Percentiles rank a stretch among this genome's conserved stretches.
phyloP scores from a whole-genome alignment of 1,284 basidiomycete genomes.

The Marasmius fiardii region DNA sequence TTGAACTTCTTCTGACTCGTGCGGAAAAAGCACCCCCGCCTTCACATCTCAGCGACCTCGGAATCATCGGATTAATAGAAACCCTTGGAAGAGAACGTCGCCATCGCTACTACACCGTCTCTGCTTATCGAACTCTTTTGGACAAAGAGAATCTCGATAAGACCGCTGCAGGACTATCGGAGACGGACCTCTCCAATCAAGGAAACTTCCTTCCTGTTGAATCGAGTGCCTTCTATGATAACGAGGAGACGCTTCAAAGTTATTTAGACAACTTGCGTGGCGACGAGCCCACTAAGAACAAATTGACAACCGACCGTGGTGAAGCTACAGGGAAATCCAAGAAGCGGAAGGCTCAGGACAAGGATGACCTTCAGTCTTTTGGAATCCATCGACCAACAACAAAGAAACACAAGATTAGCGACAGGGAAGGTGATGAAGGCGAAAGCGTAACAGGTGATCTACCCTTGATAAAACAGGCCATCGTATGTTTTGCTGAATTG shows the following conservation, averaged over 20 bases:
- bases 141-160: conserved; percentile 57
- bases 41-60: conserved; percentile 65
- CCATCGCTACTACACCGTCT: conserved; percentile 72
- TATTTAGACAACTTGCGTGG: conserved; percentile 50
- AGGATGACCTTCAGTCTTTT: conserved; percentile 4
- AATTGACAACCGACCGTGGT: conserved; percentile 32
- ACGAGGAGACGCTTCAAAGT: conserved; percentile 32
- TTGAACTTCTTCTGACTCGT: conserved; percentile 72
- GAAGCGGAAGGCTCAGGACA: conserved; percentile 24
- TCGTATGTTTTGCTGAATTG: neutral
- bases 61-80: conserved; percentile 67
- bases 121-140: conserved; percentile 54
- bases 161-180: conserved; percentile 33
- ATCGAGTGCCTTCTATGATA: conserved; percentile 50
- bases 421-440: neutral
- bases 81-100: conserved; percentile 77
- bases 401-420: neutral
- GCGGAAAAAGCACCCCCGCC: conserved; percentile 64
- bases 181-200: conserved; percentile 43
- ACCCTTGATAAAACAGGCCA: neutral
- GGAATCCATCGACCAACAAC: neutral
- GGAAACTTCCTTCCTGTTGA: conserved; percentile 51
- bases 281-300: conserved; percentile 13
- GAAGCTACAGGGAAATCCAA: conserved; percentile 38
- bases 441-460: neutral